A percentile compares a stretch with the other conserved stretches of the same genome.
Evolutionary conservation across 768 basidiomycete genomes (phyloP).

Genomic region (Trametes maxima): DNA sequence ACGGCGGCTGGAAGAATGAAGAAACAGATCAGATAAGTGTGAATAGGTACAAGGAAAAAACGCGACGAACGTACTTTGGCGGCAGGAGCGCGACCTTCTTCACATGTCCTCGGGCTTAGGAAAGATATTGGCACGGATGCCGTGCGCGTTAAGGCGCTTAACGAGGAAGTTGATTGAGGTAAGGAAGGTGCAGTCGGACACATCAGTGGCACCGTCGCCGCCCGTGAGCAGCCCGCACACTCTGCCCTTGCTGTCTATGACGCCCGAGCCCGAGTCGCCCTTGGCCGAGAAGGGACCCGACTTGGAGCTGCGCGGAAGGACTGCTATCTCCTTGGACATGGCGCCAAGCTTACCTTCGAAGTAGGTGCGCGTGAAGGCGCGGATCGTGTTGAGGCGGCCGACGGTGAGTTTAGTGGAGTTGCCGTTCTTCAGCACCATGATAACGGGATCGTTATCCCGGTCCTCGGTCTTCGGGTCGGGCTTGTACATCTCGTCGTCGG

Average conservation of each 20-base stretch:
- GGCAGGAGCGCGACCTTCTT: neutral
- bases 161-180: conserved; percentile 27
- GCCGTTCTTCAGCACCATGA: conserved; percentile 27
- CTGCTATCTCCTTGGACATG: conserved; percentile 12
- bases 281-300: conserved; percentile 24
- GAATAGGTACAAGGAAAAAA: neutral
- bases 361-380: conserved; percentile 2
- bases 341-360: neutral
- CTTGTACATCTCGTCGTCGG: conserved; percentile 25
- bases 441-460: conserved; percentile 15
- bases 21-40: neutral
- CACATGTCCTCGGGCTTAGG: conserved; percentile 3
- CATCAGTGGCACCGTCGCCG: conserved; percentile 22
- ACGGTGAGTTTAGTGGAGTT: conserved; percentile 12
- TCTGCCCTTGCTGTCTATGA: conserved; percentile 24
- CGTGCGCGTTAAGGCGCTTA: conserved; percentile 4
- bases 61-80: neutral
- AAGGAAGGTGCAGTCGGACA: conserved; percentile 24
- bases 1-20: neutral
- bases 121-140: conserved; percentile 18
- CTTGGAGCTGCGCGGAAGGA: conserved; percentile 14
- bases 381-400: conserved; percentile 14
- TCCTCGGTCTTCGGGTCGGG: conserved; percentile 15
- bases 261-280: conserved; percentile 30
- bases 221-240: conserved; percentile 25